Evolutionary conservation across 176 grass and related monocot species (phyloP).

Genomic region (Zizania latifolia): DNA sequence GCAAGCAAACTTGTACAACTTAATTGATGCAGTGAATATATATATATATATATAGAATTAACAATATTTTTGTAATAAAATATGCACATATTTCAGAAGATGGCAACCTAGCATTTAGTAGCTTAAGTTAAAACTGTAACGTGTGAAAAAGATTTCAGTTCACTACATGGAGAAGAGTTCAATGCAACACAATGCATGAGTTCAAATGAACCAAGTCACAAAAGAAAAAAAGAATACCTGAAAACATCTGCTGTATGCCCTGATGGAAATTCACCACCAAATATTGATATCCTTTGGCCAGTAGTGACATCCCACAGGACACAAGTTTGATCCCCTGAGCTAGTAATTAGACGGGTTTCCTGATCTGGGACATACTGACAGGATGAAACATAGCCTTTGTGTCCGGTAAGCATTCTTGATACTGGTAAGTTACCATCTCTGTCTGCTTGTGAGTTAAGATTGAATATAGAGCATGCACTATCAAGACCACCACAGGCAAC

Average conservation of each 20-base stretch:
- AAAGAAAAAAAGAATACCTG: slow-evolving; percentile 56
- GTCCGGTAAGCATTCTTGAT: slow-evolving; percentile 78
- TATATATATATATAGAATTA: not conserved
- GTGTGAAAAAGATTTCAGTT: not conserved
- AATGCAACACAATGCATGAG: not conserved
- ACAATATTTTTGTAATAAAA: no score
- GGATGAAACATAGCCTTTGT: slow-evolving; percentile 94
- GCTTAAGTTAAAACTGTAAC: not conserved
- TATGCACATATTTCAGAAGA: not conserved
- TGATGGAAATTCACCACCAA: slow-evolving; percentile 98
- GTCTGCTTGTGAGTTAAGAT: slow-evolving; percentile 81
- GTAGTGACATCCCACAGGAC: slow-evolving; percentile 93
- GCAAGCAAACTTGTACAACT: not conserved
- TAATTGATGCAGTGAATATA: not conserved
- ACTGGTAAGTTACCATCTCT: slow-evolving; percentile 87
- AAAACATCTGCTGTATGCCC: slow-evolving; percentile 93
- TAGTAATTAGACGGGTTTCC: slow-evolving; percentile 77
- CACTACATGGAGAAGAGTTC: not conserved
- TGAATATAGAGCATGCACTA: slow-evolving; percentile 97
- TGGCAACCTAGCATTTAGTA: not conserved
- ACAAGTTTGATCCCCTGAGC: slow-evolving; percentile 92
- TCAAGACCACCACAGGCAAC: slow-evolving; percentile 98
- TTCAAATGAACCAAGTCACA: not conserved
- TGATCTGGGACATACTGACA: slow-evolving; percentile 96
- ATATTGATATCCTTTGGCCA: slow-evolving; percentile 90